These are phyloP conservation scores for Juglanconis oblonga DNA, from an alignment of 2,329 filamentous ascomycete species.

Conservation along the genomic window DNA sequence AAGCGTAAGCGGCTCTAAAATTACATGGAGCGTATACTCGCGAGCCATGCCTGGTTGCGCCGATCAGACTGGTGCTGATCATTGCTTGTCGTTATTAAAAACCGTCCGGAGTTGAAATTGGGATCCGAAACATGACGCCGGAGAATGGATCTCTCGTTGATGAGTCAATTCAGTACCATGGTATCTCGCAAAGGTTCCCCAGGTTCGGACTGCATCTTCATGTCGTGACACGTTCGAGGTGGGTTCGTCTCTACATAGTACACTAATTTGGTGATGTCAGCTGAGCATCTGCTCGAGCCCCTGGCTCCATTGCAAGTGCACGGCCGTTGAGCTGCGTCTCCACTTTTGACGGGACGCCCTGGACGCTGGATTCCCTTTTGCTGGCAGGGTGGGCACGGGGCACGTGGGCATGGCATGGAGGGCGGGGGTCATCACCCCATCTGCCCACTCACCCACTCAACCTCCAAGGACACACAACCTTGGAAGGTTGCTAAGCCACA, in stretches of 20 bases:
- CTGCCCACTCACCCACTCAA: background rate
- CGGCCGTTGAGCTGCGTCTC: too few relatives aligned
- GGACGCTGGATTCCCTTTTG: background rate
- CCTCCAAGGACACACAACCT: background rate
- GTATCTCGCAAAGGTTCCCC: background rate
- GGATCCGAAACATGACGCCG: background rate
- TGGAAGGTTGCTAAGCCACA: slow-evolving; percentile 12
- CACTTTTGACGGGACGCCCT: background rate
- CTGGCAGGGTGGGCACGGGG: too few relatives aligned
- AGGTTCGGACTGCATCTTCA: too few relatives aligned
- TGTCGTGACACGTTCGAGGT: too few relatives aligned
- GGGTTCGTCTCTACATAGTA: too few relatives aligned
- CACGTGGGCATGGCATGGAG: background rate
- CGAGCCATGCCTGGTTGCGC: background rate
- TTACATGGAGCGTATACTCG: background rate
- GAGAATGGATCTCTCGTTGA: background rate
- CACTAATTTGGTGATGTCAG: too few relatives aligned
- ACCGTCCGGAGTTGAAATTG: background rate
- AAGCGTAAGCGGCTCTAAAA: background rate
- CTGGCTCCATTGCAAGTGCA: too few relatives aligned
- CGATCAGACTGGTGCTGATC: background rate
- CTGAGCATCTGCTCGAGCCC: too few relatives aligned
- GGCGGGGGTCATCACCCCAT: background rate
- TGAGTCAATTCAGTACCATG: background rate
- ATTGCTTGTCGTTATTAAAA: background rate